Evolutionary conservation across 2,329 filamentous ascomycete genomes (phyloP).

Genomic region (Teratosphaeria pseudoeucalypti): DNA sequence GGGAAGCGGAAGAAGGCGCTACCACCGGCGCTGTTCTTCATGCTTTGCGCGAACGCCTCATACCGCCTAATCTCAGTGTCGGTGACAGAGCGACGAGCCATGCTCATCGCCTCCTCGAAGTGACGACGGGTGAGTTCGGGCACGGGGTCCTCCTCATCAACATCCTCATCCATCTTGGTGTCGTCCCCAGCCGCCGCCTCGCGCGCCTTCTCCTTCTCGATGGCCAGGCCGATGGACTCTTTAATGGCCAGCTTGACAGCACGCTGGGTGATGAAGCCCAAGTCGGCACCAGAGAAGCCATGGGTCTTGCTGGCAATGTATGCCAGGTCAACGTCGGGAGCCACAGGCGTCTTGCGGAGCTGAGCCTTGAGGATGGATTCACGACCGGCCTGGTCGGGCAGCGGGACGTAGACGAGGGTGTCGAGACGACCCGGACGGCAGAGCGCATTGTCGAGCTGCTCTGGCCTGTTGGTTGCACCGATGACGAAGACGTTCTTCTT

Average conservation of each 20-base stretch:
- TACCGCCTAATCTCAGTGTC: conserved; percentile 97
- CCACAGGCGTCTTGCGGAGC: conserved; percentile 94
- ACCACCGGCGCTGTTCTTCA: conserved; percentile 95
- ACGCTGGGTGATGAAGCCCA: conserved; percentile 97
- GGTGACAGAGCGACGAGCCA: conserved; percentile 83
- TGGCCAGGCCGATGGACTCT: conserved; percentile 80
- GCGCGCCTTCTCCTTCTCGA: conserved; percentile 79
- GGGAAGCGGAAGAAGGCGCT: conserved; percentile 93
- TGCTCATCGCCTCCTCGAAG: conserved; percentile 97
- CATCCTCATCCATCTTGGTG: conserved; percentile 67
- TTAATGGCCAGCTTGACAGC: conserved; percentile 99
- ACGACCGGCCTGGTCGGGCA: conserved; percentile 85
- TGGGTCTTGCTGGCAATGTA: conserved; percentile 96
- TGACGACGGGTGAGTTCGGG: conserved; percentile 92
- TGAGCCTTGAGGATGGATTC: conserved; percentile 86
- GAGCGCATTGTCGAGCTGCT: conserved; percentile 95
- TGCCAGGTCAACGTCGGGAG: conserved; percentile 72
- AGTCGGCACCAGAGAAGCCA: conserved; percentile 98
- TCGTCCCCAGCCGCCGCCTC: conserved; percentile 62
- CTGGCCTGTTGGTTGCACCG: conserved; percentile 94
- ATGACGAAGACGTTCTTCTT: conserved; percentile 99
- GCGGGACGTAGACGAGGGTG: conserved; percentile 94
- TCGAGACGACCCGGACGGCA: conserved; percentile 98
- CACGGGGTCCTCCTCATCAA: conserved; percentile 79
- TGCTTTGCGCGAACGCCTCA: conserved; percentile 95